Conservation (phyloP, 164 flowering plant genomes). For the Paratinospora sagittata region DNA sequence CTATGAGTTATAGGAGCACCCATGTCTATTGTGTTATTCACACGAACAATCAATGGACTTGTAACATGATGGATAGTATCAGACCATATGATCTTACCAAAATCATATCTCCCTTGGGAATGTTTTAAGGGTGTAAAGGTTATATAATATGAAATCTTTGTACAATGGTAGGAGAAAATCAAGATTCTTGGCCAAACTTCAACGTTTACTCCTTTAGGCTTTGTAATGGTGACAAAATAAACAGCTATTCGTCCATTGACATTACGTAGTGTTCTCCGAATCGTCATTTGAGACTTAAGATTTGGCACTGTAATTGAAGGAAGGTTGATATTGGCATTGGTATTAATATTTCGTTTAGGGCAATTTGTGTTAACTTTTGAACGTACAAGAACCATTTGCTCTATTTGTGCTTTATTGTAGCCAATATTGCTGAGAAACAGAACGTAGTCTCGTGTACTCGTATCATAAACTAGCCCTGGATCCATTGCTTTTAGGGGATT, state of each 20-base stretch:
- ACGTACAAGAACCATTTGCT: constrained; percentile 18
- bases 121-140: constrained; percentile 43
- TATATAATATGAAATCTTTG: constrained; percentile 42
- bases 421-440: constrained; percentile 53
- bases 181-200: constrained; percentile 49
- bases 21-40: too few relatives aligned
- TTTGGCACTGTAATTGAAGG: too few relatives aligned
- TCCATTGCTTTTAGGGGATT: constrained; percentile 60
- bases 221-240: constrained; percentile 32
- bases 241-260: too few relatives aligned
- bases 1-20: too few relatives aligned
- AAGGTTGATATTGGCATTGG: constrained; percentile 22
- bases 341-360: constrained; percentile 11
- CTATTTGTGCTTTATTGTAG: constrained; percentile 39
- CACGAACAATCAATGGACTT: constrained; percentile 51
- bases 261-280: too few relatives aligned
- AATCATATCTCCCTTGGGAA: constrained; percentile 55
- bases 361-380: constrained; percentile 19
- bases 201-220: constrained; percentile 55
- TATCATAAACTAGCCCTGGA: constrained; percentile 68
- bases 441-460: constrained; percentile 42
- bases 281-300: constrained; percentile 27
- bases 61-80: constrained; percentile 51
- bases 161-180: constrained; percentile 26
- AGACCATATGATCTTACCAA: constrained; percentile 59